Base-by-base conservation (phyloP, 768 basidiomycete species). In the Dentipellis fragilis region DNA sequence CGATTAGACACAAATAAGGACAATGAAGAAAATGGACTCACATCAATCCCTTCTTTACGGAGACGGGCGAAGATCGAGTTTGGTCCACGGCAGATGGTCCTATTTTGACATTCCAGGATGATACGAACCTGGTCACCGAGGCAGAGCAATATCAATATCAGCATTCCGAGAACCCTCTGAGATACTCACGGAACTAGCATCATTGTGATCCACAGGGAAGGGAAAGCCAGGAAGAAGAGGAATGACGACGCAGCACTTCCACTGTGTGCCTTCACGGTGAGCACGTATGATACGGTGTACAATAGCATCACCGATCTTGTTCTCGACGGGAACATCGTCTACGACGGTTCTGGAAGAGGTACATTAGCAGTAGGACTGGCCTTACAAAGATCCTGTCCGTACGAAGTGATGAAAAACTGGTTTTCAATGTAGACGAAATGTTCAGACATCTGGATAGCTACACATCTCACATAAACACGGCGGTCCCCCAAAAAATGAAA, bases 381-480 rank as follows among this genome's bases (percentile, higher is more conserved):
- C 29, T 23, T 14, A 39, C 19, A n/a, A 23, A 16, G n/a, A 40
- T 45, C 10, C 21, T 5, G 42, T 51, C 58, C 87, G 66, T 68
- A 91, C 89, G 88, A 90, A 1, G 88, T 85, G 59, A 93, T 89
- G 69, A 93, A 92, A 65, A 92, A 93, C 66, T 93, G 90, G 62
- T 93, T 93, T 67, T 97, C 95, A 59, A 99, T 96, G 72, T 99
- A 99, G 36, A 99, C 89, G 66, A 98, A 99, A 65, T 96, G 93
- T 62, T 97, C 93, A 22, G 93, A 94, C 64, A 89, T 73, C 65
- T 94, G 85, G 54, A 96, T 96, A 10, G 92, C 92, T 93, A 51
- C 4, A 21, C 17, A 21, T 21, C 12, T 22, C 10, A 37, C 49
- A 50, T 40, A 4, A 46, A 23, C 17, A 40, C 10, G 22, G 12